Percentiles rank a stretch among this genome's conserved stretches.
These are phyloP conservation scores for Wickerhamiella parazyma DNA, from an alignment of 805 yeast species.

Conservation along the genomic window DNA sequence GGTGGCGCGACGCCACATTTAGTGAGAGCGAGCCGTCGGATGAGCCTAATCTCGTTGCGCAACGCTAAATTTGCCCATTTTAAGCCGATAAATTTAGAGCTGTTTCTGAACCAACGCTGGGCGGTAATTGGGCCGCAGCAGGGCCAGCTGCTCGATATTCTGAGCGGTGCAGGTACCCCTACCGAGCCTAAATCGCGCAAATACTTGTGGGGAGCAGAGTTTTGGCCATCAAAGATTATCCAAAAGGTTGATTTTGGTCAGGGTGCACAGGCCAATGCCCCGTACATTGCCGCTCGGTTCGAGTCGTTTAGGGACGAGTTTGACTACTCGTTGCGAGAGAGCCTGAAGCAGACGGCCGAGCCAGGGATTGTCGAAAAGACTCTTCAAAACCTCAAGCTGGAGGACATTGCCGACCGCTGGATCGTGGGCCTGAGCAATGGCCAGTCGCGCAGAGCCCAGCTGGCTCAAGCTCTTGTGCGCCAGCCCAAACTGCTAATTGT, in stretches of 20 bases:
- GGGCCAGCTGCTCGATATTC: constrained; percentile 37
- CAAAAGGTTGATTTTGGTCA: constrained; percentile 33
- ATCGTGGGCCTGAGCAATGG: constrained; percentile 85
- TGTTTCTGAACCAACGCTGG: constrained; percentile 33
- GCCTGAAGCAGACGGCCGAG: constrained; percentile 35
- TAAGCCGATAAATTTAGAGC: constrained; percentile 30
- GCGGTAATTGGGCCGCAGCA: constrained; percentile 46
- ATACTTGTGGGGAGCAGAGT: constrained; percentile 38
- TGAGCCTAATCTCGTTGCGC: constrained; percentile 13
- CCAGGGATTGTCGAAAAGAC: constrained; percentile 32
- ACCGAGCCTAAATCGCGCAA: constrained; percentile 40
- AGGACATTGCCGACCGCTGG: constrained; percentile 54
- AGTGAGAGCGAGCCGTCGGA: neutral
- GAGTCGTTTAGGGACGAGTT: constrained; percentile 77
- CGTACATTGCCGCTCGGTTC: constrained; percentile 79
- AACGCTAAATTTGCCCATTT: constrained; percentile 22
- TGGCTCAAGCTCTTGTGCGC: constrained; percentile 59
- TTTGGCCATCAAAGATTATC: constrained; percentile 35
- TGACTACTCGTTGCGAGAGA: constrained; percentile 53
- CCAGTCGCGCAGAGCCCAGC: constrained; percentile 78
- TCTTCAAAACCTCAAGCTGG: constrained; percentile 35
- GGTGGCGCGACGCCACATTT: neutral
- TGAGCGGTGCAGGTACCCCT: constrained; percentile 43
- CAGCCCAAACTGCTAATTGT: constrained; percentile 55
- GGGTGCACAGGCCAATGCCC: constrained; percentile 33